Evolutionary conservation across 108 stramenopile genomes (phyloP).

Genomic region (Conticribra weissflogii): DNA sequence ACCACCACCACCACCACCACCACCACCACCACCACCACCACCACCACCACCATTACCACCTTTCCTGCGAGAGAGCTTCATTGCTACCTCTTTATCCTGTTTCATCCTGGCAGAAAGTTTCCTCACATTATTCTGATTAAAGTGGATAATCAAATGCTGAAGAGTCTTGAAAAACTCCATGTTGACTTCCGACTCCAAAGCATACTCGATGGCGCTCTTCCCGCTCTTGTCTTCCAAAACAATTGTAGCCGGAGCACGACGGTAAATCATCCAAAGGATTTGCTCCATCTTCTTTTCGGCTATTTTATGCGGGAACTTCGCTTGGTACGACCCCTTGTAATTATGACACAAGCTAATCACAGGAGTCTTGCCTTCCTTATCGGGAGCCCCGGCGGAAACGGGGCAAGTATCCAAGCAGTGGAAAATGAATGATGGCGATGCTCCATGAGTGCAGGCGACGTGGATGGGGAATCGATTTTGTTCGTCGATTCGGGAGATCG

Average conservation of each 20-base stretch:
- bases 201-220: slow-evolving; percentile 27
- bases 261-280: neutral
- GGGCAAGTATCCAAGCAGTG: neutral
- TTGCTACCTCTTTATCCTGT: too few relatives aligned
- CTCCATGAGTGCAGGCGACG: neutral
- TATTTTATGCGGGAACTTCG: neutral
- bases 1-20: too few relatives aligned
- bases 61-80: too few relatives aligned
- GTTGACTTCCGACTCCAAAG: slow-evolving; percentile 22
- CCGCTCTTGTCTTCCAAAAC: slow-evolving; percentile 18
- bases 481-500: neutral
- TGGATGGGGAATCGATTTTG: neutral
- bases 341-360: neutral
- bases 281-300: neutral
- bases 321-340: neutral
- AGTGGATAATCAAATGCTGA: slow-evolving; percentile 22
- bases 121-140: slow-evolving; percentile 8
- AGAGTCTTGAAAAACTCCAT: slow-evolving; percentile 13
- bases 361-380: neutral
- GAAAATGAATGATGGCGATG: neutral
- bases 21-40: too few relatives aligned
- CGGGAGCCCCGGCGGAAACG: neutral
- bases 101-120: too few relatives aligned
- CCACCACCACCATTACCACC: too few relatives aligned
- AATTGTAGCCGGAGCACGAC: slow-evolving; percentile 16